phyloP scores from a whole-genome alignment of 768 basidiomycete genomes.

The Mycena epipterygia region DNA sequence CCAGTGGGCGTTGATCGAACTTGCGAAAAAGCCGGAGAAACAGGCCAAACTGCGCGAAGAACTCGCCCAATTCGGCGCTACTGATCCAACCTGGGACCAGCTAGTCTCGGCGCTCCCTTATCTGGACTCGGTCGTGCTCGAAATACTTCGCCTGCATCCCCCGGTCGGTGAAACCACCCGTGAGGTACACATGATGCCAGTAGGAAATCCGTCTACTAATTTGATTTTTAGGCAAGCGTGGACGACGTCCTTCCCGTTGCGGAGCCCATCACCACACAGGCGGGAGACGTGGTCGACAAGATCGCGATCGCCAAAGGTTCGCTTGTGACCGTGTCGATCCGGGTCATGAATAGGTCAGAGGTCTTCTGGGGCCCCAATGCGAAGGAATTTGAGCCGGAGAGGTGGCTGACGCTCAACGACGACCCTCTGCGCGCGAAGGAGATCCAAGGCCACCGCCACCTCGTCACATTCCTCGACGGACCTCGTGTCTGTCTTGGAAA shows the following conservation, averaged over 20 bases:
- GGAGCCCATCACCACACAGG: conserved; percentile 45
- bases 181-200: conserved; percentile 38
- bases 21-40: conserved; percentile 45
- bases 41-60: conserved; percentile 51
- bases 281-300: conserved; percentile 46
- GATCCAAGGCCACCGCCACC: conserved; percentile 53
- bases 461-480: conserved; percentile 62
- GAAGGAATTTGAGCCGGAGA: conserved; percentile 56
- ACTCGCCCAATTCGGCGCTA: conserved; percentile 36
- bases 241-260: conserved; percentile 56
- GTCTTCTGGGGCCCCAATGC: conserved; percentile 61
- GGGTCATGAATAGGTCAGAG: conserved; percentile 56
- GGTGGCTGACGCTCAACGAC: conserved; percentile 54
- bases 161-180: conserved; percentile 48
- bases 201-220: not conserved
- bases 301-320: conserved; percentile 56
- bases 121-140: conserved; percentile 58
- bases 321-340: conserved; percentile 54
- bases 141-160: conserved; percentile 55
- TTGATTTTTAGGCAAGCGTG: conserved; percentile 45
- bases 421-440: conserved; percentile 44
- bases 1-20: conserved; percentile 55
- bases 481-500: conserved; percentile 60
- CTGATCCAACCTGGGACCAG: conserved; percentile 56
- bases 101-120: conserved; percentile 50